These are phyloP conservation scores for Puccinia coronata DNA, from an alignment of 1,284 basidiomycete species.

Conservation along the genomic window DNA sequence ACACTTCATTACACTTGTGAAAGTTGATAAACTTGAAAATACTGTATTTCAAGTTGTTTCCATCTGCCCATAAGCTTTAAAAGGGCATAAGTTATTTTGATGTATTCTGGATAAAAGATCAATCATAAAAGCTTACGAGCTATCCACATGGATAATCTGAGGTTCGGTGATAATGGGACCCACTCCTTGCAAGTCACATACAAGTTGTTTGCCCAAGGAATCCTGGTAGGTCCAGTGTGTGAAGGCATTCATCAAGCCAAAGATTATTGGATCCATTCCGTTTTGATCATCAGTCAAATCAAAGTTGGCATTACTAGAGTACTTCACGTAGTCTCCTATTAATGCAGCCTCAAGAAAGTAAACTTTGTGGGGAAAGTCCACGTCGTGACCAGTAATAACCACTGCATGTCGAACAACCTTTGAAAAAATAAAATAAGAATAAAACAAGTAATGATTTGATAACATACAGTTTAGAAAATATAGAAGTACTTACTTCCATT, in stretches of 20 bases:
- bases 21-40: too few species aligned
- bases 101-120: too few species aligned
- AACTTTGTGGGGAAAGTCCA: not conserved
- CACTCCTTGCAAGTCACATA: conserved; percentile 25
- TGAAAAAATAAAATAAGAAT: too few species aligned
- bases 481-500: not conserved
- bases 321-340: not conserved
- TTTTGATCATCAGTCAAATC: not conserved
- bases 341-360: not conserved
- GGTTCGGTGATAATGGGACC: not conserved
- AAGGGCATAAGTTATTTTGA: not conserved
- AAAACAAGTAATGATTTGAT: too few species aligned
- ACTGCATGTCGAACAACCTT: too few species aligned
- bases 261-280: not conserved
- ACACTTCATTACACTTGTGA: not conserved
- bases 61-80: not conserved
- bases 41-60: not conserved
- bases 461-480: too few species aligned
- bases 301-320: conserved; percentile 14
- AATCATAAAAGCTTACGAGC: not conserved
- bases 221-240: not conserved
- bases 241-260: conserved; percentile 1
- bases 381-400: too few species aligned
- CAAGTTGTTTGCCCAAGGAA: not conserved
- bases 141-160: conserved; percentile 11